Base-by-base conservation (phyloP, 2,329 filamentous ascomycete genomes). In the Pseudocercospora pini-densiflorae region DNA sequence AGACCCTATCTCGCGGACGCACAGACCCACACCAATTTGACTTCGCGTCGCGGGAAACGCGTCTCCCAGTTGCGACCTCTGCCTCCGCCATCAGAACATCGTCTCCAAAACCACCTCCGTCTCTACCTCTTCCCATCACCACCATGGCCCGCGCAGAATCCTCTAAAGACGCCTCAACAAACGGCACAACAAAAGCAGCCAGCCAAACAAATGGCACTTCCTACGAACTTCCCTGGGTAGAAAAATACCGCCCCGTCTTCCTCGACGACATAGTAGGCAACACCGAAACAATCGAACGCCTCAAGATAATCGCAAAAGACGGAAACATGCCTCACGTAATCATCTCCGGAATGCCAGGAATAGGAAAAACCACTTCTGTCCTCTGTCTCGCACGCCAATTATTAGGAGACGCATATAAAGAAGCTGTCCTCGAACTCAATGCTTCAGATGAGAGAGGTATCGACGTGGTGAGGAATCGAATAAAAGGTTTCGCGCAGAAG, bases 261-360 rank as follows among this genome's bases (percentile, higher is more conserved):
- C 89, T 99, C 31, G 93, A 98, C 81, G 94, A 99, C 82, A 90
- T 99, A 61, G 95, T 99, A 62, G 95, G 95, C 76, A 99, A 99
- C 80, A 97, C 92, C 21, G 95, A 99, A 79, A 99, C 95, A 0
- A 93, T 99, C 74, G 94, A 98, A 80, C 91, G 95, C 63, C 84
- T 99, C 74, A 98, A 98, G 79, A 98, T 99, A 76, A 98, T 99
- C 74, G 94, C 95, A 55, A 95, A 94, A 80, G 95, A 98, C 82
- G 95, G 95, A 74, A 99, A 99, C 81, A 97, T 99, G 94, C 95
- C 95, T 2, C 95, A 99, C 81, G 89, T 99, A 76, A 98, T 99
- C 81, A 98, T 99, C 76, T 97, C 93, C n/a, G 95, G 95, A 67
- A 98, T 97, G 93, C 95, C 95, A 21, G 95, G 95, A 77, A 99